A percentile compares a stretch with the other conserved stretches of the same genome.
These are phyloP conservation scores for Elsinoe perseae DNA, from an alignment of 2,329 filamentous ascomycete genomes.

Conservation along the genomic window DNA sequence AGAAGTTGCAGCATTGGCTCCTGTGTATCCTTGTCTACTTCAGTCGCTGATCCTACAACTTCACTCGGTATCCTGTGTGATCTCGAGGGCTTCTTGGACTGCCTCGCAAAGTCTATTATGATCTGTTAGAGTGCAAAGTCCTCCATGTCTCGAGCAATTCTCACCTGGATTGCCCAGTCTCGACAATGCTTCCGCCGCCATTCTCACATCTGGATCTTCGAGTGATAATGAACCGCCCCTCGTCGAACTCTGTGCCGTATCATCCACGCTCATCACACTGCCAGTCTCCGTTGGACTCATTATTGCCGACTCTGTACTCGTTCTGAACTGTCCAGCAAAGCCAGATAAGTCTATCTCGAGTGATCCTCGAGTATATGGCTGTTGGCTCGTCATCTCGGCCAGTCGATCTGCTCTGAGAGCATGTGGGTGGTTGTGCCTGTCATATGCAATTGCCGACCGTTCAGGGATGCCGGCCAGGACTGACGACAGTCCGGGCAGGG, in stretches of 20 bases:
- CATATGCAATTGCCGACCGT: conserved; percentile 21
- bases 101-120: conserved; percentile 39
- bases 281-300: conserved; percentile 39
- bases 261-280: conserved; percentile 37
- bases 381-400: conserved; percentile 12
- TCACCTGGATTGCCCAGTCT: conserved; percentile 43
- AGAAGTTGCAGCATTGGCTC: conserved; percentile 75
- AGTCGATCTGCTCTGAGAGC: conserved; percentile 12
- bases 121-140: neutral
- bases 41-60: conserved; percentile 18
- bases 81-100: conserved; percentile 30
- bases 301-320: conserved; percentile 30
- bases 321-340: conserved; percentile 22
- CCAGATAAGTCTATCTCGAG: conserved; percentile 32
- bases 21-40: conserved; percentile 42
- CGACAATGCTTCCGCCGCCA: conserved; percentile 44
- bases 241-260: conserved; percentile 31
- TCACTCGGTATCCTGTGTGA: conserved; percentile 26
- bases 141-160: conserved; percentile 19
- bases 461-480: conserved; percentile 34
- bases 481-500: conserved; percentile 39
- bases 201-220: conserved; percentile 42
- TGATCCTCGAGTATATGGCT: conserved; percentile 14
- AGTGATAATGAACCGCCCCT: conserved; percentile 36
- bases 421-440: conserved; percentile 23